A percentile compares a stretch with the other conserved stretches of the same genome.
Evolutionary conservation across 176 grass and related monocot species (phyloP).

Genomic region (Oryza coarctata): DNA sequence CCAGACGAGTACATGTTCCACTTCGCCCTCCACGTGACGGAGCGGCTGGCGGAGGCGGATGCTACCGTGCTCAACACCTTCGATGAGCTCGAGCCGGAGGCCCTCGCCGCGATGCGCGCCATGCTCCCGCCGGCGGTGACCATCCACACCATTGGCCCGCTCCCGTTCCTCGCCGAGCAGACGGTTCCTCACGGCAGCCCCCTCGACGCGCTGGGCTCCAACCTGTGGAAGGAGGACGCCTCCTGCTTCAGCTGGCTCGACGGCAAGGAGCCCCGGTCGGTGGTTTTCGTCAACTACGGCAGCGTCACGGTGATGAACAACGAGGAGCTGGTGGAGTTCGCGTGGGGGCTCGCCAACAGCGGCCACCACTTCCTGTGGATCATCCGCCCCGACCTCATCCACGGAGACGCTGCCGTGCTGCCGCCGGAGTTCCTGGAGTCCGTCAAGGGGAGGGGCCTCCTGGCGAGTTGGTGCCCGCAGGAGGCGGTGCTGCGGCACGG

Average conservation of each 20-base stretch:
- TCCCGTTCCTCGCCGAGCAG: slow-evolving; percentile 32
- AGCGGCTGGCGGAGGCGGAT: slow-evolving; percentile 19
- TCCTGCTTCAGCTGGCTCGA: slow-evolving; percentile 41
- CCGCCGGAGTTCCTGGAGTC: slow-evolving; percentile 42
- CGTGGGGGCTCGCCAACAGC: slow-evolving; percentile 52
- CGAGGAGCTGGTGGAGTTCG: slow-evolving; percentile 50
- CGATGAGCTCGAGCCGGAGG: slow-evolving; percentile 42
- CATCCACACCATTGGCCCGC: slow-evolving; percentile 40
- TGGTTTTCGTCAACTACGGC: slow-evolving; percentile 58
- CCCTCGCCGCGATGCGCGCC: slow-evolving; percentile 25
- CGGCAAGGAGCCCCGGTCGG: slow-evolving; percentile 9
- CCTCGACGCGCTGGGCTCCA: slow-evolving; percentile 20
- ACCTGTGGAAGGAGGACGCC: slow-evolving; percentile 47
- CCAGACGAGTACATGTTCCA: slow-evolving; percentile 34
- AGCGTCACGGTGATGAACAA: slow-evolving; percentile 46
- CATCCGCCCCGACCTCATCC: slow-evolving; percentile 44
- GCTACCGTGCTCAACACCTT: slow-evolving; percentile 47
- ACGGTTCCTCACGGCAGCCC: not conserved
- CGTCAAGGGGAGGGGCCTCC: not conserved
- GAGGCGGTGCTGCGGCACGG: slow-evolving; percentile 44
- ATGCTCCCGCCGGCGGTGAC: not conserved
- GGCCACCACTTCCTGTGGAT: slow-evolving; percentile 45
- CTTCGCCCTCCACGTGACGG: slow-evolving; percentile 26
- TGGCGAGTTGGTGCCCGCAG: slow-evolving; percentile 56
- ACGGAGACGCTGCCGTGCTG: slow-evolving; percentile 40